Percentiles rank a stretch among this genome's conserved stretches.
Conservation (phyloP, 1,284 basidiomycete genomes). For the Irpex lacteus region DNA sequence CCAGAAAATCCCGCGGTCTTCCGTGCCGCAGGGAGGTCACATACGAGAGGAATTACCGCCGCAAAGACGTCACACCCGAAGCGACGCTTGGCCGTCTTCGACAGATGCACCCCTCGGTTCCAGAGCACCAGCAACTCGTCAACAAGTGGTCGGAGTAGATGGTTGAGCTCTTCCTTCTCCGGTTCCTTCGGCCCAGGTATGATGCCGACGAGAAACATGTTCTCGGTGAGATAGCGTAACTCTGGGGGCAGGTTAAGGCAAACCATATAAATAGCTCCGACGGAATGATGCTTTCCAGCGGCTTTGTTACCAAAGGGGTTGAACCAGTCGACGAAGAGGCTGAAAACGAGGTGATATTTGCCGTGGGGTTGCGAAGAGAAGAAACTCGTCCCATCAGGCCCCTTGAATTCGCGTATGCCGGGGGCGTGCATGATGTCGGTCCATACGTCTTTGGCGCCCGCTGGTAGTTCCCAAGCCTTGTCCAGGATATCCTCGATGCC, state of each 20-base stretch:
- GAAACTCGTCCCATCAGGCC: background rate
- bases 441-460: background rate
- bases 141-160: slow-evolving; percentile 33
- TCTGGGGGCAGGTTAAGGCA: slow-evolving; percentile 27
- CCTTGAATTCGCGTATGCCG: background rate
- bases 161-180: slow-evolving; percentile 29
- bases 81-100: slow-evolving; percentile 23
- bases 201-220: slow-evolving; percentile 30
- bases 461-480: background rate
- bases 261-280: background rate
- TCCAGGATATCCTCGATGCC: background rate
- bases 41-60: slow-evolving; percentile 26
- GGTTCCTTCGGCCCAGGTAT: slow-evolving; percentile 38
- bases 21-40: slow-evolving; percentile 32
- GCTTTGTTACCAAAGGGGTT: slow-evolving; percentile 28
- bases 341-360: slow-evolving; percentile 20
- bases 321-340: slow-evolving; percentile 28
- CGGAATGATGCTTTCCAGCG: slow-evolving; percentile 21
- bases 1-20: slow-evolving; percentile 22
- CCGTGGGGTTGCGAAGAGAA: background rate
- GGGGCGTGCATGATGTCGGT: background rate
- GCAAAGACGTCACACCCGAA: slow-evolving; percentile 24
- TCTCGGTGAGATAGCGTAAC: slow-evolving; percentile 24
- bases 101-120: slow-evolving; percentile 28
- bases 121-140: slow-evolving; percentile 30